Percentiles rank a stretch among this genome's conserved stretches.
Evolutionary conservation across 2,329 filamentous ascomycete species (phyloP).

Genomic region (Capronia coronata): DNA sequence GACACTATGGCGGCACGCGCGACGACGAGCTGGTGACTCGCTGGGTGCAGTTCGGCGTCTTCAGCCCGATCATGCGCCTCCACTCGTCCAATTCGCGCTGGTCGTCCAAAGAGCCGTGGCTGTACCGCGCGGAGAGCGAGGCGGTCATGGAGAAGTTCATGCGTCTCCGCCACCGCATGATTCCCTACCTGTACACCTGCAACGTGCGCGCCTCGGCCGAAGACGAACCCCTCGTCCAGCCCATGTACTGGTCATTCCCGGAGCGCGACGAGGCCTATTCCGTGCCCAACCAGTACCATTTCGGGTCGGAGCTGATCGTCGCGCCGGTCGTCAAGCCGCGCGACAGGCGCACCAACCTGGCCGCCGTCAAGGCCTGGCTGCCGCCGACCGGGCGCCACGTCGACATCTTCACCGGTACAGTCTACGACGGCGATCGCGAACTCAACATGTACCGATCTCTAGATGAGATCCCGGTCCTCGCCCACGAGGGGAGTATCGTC

Average conservation of each 20-base stretch:
- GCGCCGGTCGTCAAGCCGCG: conserved; percentile 51
- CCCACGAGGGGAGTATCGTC: conserved; percentile 52
- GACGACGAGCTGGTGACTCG: conserved; percentile 55
- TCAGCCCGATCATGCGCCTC: conserved; percentile 55
- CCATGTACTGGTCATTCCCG: conserved; percentile 58
- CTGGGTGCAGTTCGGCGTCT: conserved; percentile 58
- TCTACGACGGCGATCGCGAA: conserved; percentile 53
- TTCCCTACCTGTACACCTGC: conserved; percentile 57
- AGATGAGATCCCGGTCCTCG: conserved; percentile 48
- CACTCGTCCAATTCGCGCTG: conserved; percentile 55
- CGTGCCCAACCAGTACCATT: conserved; percentile 54
- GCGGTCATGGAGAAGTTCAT: conserved; percentile 47
- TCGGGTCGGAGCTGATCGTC: conserved; percentile 53
- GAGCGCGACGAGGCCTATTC: conserved; percentile 49
- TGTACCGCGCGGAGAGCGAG: conserved; percentile 44
- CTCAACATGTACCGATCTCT: conserved; percentile 49
- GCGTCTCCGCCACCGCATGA: conserved; percentile 51
- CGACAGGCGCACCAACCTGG: conserved; percentile 43
- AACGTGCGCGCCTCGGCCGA: conserved; percentile 44
- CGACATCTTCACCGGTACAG: conserved; percentile 53
- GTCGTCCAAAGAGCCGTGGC: conserved; percentile 59
- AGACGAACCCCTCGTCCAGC: conserved; percentile 51
- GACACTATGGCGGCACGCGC: conserved; percentile 51
- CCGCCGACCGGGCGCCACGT: conserved; percentile 47
- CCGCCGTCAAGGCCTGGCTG: conserved; percentile 50